A percentile compares a stretch with the other conserved stretches of the same genome.
Conservation (phyloP, 192 early-diverging fungal genomes). For the Umbelopsis sp. region DNA sequence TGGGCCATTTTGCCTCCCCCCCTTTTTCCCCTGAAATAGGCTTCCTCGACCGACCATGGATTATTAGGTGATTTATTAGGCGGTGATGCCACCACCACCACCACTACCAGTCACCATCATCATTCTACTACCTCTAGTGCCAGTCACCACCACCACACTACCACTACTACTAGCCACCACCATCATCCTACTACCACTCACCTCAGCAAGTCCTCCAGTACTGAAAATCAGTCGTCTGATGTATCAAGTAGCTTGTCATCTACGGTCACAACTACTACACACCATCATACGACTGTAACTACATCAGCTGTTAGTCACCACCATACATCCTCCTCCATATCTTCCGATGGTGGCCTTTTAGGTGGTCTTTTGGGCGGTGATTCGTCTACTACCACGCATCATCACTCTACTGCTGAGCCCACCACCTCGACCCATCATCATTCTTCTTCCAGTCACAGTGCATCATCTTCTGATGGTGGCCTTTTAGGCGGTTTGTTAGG, state of each 20-base stretch:
- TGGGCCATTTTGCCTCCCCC: background rate
- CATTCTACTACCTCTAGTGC: no score
- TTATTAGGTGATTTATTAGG: background rate
- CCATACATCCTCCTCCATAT: background rate
- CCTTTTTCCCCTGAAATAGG: background rate
- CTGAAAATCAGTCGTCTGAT: no score
- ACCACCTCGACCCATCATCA: background rate
- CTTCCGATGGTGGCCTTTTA: constrained; percentile 6
- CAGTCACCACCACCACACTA: no score
- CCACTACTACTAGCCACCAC: no score
- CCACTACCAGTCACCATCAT: no score
- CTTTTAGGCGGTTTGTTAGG: no score
- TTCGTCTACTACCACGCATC: background rate
- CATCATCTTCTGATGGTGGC: background rate
- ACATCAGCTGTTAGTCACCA: background rate
- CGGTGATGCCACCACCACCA: background rate
- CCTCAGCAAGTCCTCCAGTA: background rate
- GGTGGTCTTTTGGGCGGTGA: background rate
- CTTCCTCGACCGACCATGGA: background rate
- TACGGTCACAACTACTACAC: no score
- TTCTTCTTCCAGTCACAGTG: background rate
- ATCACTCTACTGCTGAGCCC: background rate
- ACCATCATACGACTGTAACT: no score
- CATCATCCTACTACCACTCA: background rate
- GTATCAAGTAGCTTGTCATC: no score